Evolutionary conservation across 2,329 filamentous ascomycete species (phyloP), one percentile per base, ranked within the genome.

Genomic region (Verticillium dahliae): DNA sequence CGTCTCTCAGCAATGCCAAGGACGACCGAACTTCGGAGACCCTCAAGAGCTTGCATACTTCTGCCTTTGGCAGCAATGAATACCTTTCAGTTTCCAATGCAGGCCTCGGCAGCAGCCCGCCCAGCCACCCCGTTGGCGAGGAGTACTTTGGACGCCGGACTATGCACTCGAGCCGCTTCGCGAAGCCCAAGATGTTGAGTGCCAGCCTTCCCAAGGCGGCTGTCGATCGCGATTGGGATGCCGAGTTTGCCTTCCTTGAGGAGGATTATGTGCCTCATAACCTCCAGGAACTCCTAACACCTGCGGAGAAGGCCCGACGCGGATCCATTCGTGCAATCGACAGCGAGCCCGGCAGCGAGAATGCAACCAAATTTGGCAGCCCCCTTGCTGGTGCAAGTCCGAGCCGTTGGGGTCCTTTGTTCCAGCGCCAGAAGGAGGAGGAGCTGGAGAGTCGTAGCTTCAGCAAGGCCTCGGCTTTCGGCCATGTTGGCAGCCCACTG

Each of bases 191-290:
- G 74, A 68, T 85, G 80, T 74, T 91, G 76, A 80, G 88, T 83
- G 73, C 90, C 82, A 83, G 90, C 83, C 70, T 87, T 80, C 86
- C 86, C 65, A 87, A 79, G 78, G 86, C 68, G 75, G 87, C 70
- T 75, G 87, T 85, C 33, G 85, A 88, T 66, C 80, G 80, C 61
- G 86, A 88, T 67, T 88, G 86, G 86, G 84, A 87, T 57, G 73
- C 80, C 61, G 81, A 84, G 61, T 95, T 96, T 69, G 85, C 89
- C 35, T 94, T 95, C 67, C 70, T 80, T 68, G 91, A 96, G 73
- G 93, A 96, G 70, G 92, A 96, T 69, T 91, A 95, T 69, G 81
- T 98, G 10, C 95, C 94, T 0, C 90, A 85, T 63, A 83, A 86
- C 62, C 76, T 89, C 39, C 85, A 87, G 67, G 86, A 89, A 63